phyloP scores from a whole-genome alignment of 1,284 basidiomycete genomes.

The Chalciporus sp. region DNA sequence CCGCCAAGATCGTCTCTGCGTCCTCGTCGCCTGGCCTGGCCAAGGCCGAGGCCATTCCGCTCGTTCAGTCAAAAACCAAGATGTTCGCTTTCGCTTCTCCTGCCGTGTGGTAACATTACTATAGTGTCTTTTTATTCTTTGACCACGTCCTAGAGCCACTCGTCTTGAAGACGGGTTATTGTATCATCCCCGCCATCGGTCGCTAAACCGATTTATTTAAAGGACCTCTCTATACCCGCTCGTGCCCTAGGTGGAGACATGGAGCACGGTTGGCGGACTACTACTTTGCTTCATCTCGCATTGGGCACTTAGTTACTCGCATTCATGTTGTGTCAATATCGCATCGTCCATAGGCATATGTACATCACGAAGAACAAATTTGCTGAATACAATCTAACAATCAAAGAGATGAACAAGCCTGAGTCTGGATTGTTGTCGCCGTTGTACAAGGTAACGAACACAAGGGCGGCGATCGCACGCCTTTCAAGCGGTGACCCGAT shows the following conservation, averaged over 20 bases:
- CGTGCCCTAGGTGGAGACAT: slow-evolving; percentile 23
- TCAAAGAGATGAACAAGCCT: neutral
- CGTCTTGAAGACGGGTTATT: slow-evolving; percentile 37
- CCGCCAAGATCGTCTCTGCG: slow-evolving; percentile 47
- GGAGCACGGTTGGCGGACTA: slow-evolving; percentile 23
- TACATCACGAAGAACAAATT: slow-evolving; percentile 36
- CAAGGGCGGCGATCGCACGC: neutral
- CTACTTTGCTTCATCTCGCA: slow-evolving; percentile 36
- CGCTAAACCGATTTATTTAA: slow-evolving; percentile 31
- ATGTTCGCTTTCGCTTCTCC: slow-evolving; percentile 53
- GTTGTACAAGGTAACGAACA: too few species aligned
- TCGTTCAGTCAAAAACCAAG: slow-evolving; percentile 40
- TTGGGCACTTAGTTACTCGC: slow-evolving; percentile 22
- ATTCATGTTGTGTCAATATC: slow-evolving; percentile 42
- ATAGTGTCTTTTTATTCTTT: slow-evolving; percentile 23
- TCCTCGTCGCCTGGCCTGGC: slow-evolving; percentile 41
- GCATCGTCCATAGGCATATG: slow-evolving; percentile 39
- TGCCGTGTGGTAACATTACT: slow-evolving; percentile 45
- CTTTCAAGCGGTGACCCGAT: neutral
- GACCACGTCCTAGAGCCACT: slow-evolving; percentile 20
- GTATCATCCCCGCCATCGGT: slow-evolving; percentile 25
- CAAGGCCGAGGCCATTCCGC: slow-evolving; percentile 31
- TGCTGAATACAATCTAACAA: slow-evolving; percentile 25
- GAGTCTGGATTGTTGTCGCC: neutral
- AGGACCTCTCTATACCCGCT: slow-evolving; percentile 36